These are phyloP conservation scores for Cladophialophora psammophila DNA, from an alignment of 2,329 filamentous ascomycete species.

Conservation along the genomic window DNA sequence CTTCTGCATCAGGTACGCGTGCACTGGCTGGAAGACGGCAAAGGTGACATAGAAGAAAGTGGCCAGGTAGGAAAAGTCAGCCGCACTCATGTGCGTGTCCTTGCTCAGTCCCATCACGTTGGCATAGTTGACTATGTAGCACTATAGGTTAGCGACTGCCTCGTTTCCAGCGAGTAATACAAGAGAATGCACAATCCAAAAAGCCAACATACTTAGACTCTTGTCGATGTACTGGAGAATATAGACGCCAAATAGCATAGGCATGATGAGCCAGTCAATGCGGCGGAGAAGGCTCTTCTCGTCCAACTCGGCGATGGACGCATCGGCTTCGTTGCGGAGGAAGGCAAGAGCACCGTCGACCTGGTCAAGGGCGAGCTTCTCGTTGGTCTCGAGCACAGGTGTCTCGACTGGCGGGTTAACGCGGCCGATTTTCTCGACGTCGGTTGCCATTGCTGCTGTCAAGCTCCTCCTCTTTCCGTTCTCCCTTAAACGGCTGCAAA, in stretches of 20 bases:
- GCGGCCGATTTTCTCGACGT: conserved; percentile 14
- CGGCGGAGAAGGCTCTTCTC: conserved; percentile 40
- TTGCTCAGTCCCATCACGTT: conserved; percentile 69
- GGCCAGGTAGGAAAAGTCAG: conserved; percentile 69
- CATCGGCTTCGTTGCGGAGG: conserved; percentile 22
- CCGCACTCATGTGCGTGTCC: conserved; percentile 63
- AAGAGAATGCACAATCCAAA: not conserved
- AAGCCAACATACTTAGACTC: conserved; percentile 36
- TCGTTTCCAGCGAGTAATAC: not conserved
- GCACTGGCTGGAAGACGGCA: conserved; percentile 65
- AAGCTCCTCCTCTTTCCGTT: not conserved
- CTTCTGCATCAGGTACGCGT: conserved; percentile 63
- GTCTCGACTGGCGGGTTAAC: conserved; percentile 1
- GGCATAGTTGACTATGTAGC: conserved; percentile 60
- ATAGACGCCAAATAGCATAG: conserved; percentile 46
- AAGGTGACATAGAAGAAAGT: conserved; percentile 70
- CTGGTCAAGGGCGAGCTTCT: conserved; percentile 20
- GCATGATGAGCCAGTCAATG: conserved; percentile 46
- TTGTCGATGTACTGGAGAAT: conserved; percentile 48
- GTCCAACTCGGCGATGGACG: conserved; percentile 20
- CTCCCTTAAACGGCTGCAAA: too few species aligned
- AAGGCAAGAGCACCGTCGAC: conserved; percentile 22
- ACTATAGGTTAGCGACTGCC: not conserved
- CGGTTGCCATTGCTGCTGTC: conserved; percentile 12
- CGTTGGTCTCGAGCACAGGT: conserved; percentile 5